These are phyloP conservation scores for Epichloe coenophiala DNA, from an alignment of 2,329 filamentous ascomycete species.

Conservation along the genomic window DNA sequence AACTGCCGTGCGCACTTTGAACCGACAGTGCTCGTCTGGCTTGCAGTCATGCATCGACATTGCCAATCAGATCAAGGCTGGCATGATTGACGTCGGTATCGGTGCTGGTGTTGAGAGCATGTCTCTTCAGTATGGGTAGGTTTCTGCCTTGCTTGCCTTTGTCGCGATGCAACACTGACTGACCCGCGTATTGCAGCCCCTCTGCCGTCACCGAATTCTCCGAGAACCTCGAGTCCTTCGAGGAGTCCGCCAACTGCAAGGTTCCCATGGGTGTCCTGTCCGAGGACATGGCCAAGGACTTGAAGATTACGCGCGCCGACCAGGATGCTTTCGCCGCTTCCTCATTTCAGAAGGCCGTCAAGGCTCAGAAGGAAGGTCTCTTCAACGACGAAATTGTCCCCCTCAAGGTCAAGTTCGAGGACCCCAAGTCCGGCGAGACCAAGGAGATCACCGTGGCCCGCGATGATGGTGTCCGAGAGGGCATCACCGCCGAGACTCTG, in stretches of 20 bases:
- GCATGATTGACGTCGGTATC: conserved; percentile 91
- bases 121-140: conserved; percentile 78
- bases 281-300: conserved; percentile 87
- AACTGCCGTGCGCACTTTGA: conserved; percentile 75
- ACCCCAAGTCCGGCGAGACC: conserved; percentile 80
- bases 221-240: conserved; percentile 68
- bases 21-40: conserved; percentile 88
- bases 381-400: conserved; percentile 88
- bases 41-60: conserved; percentile 89
- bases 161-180: background rate
- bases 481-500: conserved; percentile 80
- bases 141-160: conserved; percentile 5
- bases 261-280: conserved; percentile 92
- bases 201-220: conserved; percentile 86
- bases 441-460: conserved; percentile 69
- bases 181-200: conserved; percentile 36
- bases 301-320: conserved; percentile 52
- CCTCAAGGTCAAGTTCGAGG: conserved; percentile 72
- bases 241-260: conserved; percentile 87
- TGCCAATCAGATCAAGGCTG: conserved; percentile 77
- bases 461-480: conserved; percentile 77
- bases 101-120: conserved; percentile 96
- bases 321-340: conserved; percentile 93
- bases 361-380: conserved; percentile 76
- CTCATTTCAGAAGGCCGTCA: conserved; percentile 80